Percentiles rank a stretch among this genome's conserved stretches.
Evolutionary conservation across 2,329 filamentous ascomycete species (phyloP).

Genomic region (Scedosporium dehoogii): DNA sequence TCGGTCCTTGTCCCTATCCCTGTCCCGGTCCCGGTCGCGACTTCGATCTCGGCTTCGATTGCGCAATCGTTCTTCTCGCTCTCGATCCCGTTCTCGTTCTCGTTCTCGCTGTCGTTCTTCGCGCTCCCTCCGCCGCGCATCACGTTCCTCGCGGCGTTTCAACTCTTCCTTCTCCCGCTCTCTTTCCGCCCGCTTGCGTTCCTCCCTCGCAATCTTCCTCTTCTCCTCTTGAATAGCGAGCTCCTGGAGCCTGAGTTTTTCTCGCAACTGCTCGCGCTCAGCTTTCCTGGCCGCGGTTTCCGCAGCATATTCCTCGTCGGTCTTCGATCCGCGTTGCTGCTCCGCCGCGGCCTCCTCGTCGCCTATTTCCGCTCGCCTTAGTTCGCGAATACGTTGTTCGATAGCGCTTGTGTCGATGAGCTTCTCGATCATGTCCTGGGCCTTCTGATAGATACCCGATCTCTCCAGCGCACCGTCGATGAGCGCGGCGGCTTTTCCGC

Average conservation of each 20-base stretch:
- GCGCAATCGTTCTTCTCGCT: constrained; percentile 28
- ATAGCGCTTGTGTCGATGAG: constrained; percentile 61
- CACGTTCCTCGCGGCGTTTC: constrained; percentile 39
- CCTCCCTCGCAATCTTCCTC: constrained; percentile 45
- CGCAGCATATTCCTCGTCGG: constrained; percentile 61
- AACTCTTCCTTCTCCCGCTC: constrained; percentile 39
- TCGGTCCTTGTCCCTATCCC: constrained; percentile 20
- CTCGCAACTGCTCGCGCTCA: constrained; percentile 51
- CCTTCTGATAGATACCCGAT: constrained; percentile 64
- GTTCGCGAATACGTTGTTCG: constrained; percentile 58
- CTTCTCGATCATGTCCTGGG: constrained; percentile 55
- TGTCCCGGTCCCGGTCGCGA: constrained; percentile 25
- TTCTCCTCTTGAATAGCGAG: constrained; percentile 53
- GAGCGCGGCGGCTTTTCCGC: constrained; percentile 62
- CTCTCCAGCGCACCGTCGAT: constrained; percentile 72
- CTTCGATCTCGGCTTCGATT: constrained; percentile 24
- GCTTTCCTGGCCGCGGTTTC: constrained; percentile 52
- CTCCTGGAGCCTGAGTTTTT: constrained; percentile 49
- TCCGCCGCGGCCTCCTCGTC: constrained; percentile 59
- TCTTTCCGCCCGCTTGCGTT: constrained; percentile 39
- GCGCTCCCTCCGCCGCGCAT: constrained; percentile 43
- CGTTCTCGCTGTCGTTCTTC: constrained; percentile 43
- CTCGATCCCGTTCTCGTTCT: constrained; percentile 25
- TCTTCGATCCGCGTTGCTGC: constrained; percentile 55
- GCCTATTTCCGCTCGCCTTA: constrained; percentile 59